These are phyloP conservation scores for Lachnellula suecica DNA, from an alignment of 2,329 filamentous ascomycete species.

Conservation along the genomic window DNA sequence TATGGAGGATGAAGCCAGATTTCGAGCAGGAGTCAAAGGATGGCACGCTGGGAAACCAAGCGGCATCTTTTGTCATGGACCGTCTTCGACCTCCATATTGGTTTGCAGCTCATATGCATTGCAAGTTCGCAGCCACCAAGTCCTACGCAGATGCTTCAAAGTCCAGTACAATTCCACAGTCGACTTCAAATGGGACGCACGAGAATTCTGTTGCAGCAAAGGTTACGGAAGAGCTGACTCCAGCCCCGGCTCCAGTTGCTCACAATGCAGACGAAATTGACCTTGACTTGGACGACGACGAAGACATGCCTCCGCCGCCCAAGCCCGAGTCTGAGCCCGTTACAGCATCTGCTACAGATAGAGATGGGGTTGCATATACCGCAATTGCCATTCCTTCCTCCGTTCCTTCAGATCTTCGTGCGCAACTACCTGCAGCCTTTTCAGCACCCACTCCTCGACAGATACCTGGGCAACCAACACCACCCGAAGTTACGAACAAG, in stretches of 20 bases:
- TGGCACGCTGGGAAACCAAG: constrained; percentile 75
- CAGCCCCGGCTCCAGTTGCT: constrained; percentile 7
- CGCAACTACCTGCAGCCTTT: constrained; percentile 77
- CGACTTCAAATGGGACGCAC: neutral
- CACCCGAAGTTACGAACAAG: constrained; percentile 72
- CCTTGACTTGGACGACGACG: constrained; percentile 37
- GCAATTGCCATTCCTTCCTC: constrained; percentile 10
- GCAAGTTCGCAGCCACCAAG: constrained; percentile 76
- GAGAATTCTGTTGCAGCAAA: neutral
- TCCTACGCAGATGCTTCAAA: constrained; percentile 41
- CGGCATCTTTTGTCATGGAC: constrained; percentile 79
- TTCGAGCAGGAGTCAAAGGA: constrained; percentile 75
- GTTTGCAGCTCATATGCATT: constrained; percentile 93
- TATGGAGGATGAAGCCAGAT: constrained; percentile 73
- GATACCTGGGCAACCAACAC: constrained; percentile 61
- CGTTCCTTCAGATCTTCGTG: constrained; percentile 65
- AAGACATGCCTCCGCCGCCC: constrained; percentile 25
- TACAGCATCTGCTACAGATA: neutral
- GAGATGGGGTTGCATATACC: neutral
- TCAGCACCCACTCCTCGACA: constrained; percentile 40
- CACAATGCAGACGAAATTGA: constrained; percentile 67
- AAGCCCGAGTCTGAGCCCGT: constrained; percentile 2
- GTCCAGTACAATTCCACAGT: constrained; percentile 4
- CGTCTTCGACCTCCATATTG: constrained; percentile 79
- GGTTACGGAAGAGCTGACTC: neutral